Conservation (phyloP, 441 rosid species). For the Brassica hybrid region DNA sequence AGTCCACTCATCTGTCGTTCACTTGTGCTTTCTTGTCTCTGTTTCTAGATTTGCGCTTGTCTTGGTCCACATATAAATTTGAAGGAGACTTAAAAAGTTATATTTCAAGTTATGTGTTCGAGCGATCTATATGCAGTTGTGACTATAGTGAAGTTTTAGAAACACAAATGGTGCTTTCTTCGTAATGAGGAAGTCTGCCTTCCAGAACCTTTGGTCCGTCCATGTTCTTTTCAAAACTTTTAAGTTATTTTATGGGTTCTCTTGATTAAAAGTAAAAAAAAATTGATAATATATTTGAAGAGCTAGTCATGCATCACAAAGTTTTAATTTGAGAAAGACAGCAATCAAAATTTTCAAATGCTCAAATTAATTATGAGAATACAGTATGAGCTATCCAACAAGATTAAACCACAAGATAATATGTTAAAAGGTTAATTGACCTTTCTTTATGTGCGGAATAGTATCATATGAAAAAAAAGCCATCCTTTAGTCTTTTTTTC, state of each 20-base stretch:
- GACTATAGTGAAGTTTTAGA: slow-evolving; percentile 4
- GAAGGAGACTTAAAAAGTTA: not conserved
- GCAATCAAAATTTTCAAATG: not conserved
- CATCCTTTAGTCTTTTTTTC: not conserved
- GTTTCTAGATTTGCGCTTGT: not conserved
- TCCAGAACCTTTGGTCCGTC: slow-evolving; percentile 6
- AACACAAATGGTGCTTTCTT: not conserved
- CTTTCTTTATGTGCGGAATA: slow-evolving; percentile 15
- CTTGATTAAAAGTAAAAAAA: not conserved
- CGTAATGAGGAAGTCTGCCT: not conserved
- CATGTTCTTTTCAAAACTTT: not conserved
- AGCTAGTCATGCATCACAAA: slow-evolving; percentile 9
- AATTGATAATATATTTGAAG: not conserved
- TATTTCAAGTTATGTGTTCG: slow-evolving; percentile 9
- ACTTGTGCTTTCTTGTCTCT: slow-evolving; percentile 6
- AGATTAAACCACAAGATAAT: too few relatives aligned
- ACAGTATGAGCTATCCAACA: slow-evolving; percentile 10
- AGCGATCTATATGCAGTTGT: slow-evolving; percentile 1
- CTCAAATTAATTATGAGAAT: too few relatives aligned
- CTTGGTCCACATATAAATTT: not conserved
- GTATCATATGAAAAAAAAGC: slow-evolving; percentile 16
- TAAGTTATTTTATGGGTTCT: not conserved
- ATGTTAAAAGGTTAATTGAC: not conserved
- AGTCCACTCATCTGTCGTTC: not conserved
- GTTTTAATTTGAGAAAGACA: slow-evolving; percentile 15